These are phyloP conservation scores for Boletus hoseneyae DNA, from an alignment of 1,284 basidiomycete genomes.

Conservation along the genomic window DNA sequence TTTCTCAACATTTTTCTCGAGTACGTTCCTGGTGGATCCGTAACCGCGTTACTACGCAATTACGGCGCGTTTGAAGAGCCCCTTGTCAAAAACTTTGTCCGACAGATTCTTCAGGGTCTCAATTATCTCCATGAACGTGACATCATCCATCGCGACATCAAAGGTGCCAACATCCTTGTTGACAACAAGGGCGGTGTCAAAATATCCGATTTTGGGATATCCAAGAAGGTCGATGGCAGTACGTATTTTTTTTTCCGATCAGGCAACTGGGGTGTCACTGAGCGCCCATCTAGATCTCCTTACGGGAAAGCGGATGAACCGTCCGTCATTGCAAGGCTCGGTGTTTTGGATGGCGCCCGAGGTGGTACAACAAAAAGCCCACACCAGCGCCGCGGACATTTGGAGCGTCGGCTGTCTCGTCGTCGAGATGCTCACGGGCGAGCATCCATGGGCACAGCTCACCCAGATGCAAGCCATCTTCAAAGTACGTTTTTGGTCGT, in stretches of 20 bases:
- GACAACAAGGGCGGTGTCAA: slow-evolving; percentile 99
- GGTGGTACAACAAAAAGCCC: slow-evolving; percentile 93
- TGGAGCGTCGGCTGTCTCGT: slow-evolving; percentile 98
- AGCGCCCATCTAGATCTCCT: slow-evolving; percentile 58
- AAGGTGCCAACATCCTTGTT: slow-evolving; percentile 96
- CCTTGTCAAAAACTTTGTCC: slow-evolving; percentile 91
- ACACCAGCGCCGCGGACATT: slow-evolving; percentile 95
- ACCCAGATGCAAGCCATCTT: slow-evolving; percentile 99
- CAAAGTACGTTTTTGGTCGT: slow-evolving; percentile 51
- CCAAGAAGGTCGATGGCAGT: slow-evolving; percentile 95
- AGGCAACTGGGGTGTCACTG: background rate
- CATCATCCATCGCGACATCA: slow-evolving; percentile 98
- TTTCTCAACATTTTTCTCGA: slow-evolving; percentile 98
- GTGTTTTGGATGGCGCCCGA: slow-evolving; percentile 99
- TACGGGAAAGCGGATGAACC: slow-evolving; percentile 73
- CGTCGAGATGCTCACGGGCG: slow-evolving; percentile 97
- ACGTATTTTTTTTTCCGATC: slow-evolving; percentile 36
- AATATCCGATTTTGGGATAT: slow-evolving; percentile 98
- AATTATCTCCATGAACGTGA: slow-evolving; percentile 91
- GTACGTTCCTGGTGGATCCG: slow-evolving; percentile 97
- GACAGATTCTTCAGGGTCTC: slow-evolving; percentile 91
- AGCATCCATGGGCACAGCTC: slow-evolving; percentile 95
- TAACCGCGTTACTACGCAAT: slow-evolving; percentile 87
- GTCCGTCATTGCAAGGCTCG: slow-evolving; percentile 92
- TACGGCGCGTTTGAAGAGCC: slow-evolving; percentile 98